Percentiles rank a stretch among this genome's conserved stretches.
Evolutionary conservation across 2,329 filamentous ascomycete species (phyloP).

Genomic region (Trematosphaeria pertusa): DNA sequence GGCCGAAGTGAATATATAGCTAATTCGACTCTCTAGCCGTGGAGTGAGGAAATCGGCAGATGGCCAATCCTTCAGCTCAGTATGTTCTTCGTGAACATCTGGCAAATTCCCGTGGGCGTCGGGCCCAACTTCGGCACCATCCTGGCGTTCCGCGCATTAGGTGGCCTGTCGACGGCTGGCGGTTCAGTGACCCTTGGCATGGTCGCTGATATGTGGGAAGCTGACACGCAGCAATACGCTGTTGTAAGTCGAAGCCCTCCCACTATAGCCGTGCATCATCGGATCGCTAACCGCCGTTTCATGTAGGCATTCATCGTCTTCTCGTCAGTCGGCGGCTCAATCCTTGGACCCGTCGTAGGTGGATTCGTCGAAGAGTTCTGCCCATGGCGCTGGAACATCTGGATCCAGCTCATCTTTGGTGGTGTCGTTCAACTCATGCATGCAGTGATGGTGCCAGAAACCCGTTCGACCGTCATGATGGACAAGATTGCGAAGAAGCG

Average conservation of each 20-base stretch:
- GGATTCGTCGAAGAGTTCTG: conserved; percentile 74
- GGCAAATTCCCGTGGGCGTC: conserved; percentile 69
- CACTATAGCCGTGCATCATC: too few relatives aligned
- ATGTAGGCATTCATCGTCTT: conserved; percentile 68
- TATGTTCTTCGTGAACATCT: conserved; percentile 71
- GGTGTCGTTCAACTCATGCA: conserved; percentile 72
- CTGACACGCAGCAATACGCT: conserved; percentile 71
- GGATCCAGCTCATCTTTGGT: conserved; percentile 86
- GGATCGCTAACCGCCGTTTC: too few relatives aligned
- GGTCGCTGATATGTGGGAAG: conserved; percentile 68
- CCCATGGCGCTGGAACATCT: conserved; percentile 80
- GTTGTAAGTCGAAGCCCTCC: conserved; percentile 55
- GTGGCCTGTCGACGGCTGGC: conserved; percentile 61
- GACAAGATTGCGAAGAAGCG: conserved; percentile 79
- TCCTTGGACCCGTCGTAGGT: conserved; percentile 79
- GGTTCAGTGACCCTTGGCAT: conserved; percentile 71
- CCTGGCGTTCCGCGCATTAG: conserved; percentile 64
- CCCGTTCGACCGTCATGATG: conserved; percentile 77
- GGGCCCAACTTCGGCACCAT: conserved; percentile 76
- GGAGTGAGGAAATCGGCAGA: conserved; percentile 79
- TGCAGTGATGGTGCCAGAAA: conserved; percentile 76
- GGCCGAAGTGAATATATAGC: too few relatives aligned
- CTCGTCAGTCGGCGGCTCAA: conserved; percentile 78
- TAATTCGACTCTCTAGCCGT: too few relatives aligned
- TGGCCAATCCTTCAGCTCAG: conserved; percentile 62